A percentile compares a stretch with the other conserved stretches of the same genome.
These are phyloP conservation scores for Vigna nakashimae DNA, from an alignment of 306 rosid species.

Conservation along the genomic window DNA sequence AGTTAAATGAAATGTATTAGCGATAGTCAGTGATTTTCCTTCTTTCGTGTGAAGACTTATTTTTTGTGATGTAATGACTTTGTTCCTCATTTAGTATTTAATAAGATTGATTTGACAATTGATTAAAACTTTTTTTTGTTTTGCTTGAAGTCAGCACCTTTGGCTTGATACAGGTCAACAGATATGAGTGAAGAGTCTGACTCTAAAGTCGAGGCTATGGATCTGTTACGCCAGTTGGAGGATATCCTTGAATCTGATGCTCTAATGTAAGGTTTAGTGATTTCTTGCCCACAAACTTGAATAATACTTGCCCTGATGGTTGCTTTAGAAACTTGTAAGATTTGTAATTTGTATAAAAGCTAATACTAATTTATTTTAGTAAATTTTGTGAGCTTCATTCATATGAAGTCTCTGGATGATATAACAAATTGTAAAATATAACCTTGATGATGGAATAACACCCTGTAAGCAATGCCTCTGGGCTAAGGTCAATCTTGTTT, in stretches of 20 bases:
- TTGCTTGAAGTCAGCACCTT: neutral
- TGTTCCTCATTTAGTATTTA: neutral
- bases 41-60: neutral
- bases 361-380: neutral
- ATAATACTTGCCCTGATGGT: conserved; percentile 15
- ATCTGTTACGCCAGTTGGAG: conserved; percentile 70
- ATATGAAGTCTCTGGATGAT: conserved; percentile 13
- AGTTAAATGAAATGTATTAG: conserved; percentile 6
- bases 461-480: conserved; percentile 7
- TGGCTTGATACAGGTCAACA: conserved; percentile 15
- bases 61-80: neutral
- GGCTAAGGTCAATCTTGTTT: conserved; percentile 15
- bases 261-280: conserved; percentile 63
- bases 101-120: neutral
- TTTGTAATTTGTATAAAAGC: conserved; percentile 2
- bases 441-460: conserved; percentile 26
- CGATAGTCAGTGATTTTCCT: neutral
- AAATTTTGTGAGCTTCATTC: neutral
- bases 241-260: conserved; percentile 73
- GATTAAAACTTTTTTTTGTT: neutral
- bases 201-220: conserved; percentile 41
- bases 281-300: neutral
- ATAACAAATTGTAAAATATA: conserved; percentile 5
- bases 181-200: conserved; percentile 51
- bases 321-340: conserved; percentile 7